Percentiles rank a stretch among this genome's conserved stretches.
phyloP scores from a whole-genome alignment of 1,284 basidiomycete genomes.

The Microbotryum scabiosae region DNA sequence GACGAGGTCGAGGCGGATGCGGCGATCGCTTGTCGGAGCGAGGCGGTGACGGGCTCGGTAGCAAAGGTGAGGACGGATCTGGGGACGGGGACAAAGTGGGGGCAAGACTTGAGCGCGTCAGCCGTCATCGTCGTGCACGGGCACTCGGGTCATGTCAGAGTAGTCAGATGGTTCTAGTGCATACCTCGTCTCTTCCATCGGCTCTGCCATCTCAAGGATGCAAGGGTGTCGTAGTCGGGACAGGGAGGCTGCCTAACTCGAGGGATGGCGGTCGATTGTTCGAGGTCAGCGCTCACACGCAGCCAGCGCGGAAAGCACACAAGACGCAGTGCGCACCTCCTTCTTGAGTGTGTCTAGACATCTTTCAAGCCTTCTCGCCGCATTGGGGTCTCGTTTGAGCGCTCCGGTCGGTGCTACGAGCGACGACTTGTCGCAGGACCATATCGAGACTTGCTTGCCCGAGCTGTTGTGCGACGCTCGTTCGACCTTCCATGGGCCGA shows the following conservation, averaged over 20 bases:
- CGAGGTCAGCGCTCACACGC: no score
- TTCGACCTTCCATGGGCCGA: conserved; percentile 83
- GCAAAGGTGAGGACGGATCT: conserved; percentile 76
- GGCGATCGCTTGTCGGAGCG: conserved; percentile 60
- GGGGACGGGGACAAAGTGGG: neutral
- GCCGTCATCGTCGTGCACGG: neutral
- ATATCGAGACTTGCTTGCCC: conserved; percentile 75
- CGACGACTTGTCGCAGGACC: conserved; percentile 75
- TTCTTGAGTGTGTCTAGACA: conserved; percentile 73
- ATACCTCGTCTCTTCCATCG: conserved; percentile 79
- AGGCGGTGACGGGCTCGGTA: conserved; percentile 77
- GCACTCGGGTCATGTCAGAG: no score
- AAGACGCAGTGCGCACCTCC: conserved; percentile 53
- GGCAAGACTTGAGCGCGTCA: neutral
- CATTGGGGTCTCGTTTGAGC: conserved; percentile 37
- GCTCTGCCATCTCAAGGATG: conserved; percentile 96
- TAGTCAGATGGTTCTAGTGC: neutral
- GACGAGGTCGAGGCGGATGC: conserved; percentile 47
- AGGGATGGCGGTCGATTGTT: no score
- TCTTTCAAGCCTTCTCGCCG: conserved; percentile 47
- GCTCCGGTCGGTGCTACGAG: conserved; percentile 45
- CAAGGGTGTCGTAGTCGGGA: conserved; percentile 85
- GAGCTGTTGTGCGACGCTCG: conserved; percentile 76
- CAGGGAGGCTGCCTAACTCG: conserved; percentile 65
- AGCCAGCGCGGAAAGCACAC: no score